Evolutionary conservation across 805 yeast species (phyloP).

Genomic region (Jamesozyma lodderae): DNA sequence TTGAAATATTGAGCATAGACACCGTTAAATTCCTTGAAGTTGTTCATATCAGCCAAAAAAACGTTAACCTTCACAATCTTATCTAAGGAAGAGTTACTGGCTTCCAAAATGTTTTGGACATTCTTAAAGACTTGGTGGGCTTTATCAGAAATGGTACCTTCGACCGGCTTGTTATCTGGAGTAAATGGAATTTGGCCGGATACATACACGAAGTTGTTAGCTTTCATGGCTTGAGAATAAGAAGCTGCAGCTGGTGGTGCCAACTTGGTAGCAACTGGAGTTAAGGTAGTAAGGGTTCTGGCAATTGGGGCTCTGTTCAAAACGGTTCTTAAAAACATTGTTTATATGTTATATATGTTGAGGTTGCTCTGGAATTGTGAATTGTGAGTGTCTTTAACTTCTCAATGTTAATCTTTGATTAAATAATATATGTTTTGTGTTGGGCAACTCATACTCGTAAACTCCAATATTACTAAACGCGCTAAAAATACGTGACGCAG

Average conservation of each 20-base stretch:
- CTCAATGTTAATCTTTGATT: too few species aligned
- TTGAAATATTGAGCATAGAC: constrained; percentile 71
- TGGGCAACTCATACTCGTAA: too few species aligned
- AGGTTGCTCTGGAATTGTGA: too few species aligned
- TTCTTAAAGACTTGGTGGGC: constrained; percentile 66
- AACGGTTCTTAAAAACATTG: constrained; percentile 15
- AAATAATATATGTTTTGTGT: too few species aligned
- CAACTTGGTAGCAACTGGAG: constrained; percentile 53
- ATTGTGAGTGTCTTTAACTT: too few species aligned
- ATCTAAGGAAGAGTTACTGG: constrained; percentile 72
- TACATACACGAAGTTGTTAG: constrained; percentile 75
- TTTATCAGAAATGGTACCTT: constrained; percentile 64
- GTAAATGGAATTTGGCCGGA: constrained; percentile 93
- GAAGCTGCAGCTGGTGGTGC: constrained; percentile 98
- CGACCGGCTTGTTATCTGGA: constrained; percentile 66
- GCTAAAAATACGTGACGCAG: too few species aligned
- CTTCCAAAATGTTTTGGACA: constrained; percentile 62
- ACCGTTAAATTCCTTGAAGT: constrained; percentile 74
- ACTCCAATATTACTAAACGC: too few species aligned
- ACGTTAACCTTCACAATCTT: constrained; percentile 79
- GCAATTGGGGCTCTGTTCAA: constrained; percentile 13
- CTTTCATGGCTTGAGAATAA: constrained; percentile 90
- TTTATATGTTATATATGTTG: constrained; percentile 1
- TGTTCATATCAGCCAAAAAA: constrained; percentile 80
- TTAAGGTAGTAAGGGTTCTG: constrained; percentile 13